Conservation (phyloP, 768 basidiomycete genomes). For the Mycena albidolilacea region DNA sequence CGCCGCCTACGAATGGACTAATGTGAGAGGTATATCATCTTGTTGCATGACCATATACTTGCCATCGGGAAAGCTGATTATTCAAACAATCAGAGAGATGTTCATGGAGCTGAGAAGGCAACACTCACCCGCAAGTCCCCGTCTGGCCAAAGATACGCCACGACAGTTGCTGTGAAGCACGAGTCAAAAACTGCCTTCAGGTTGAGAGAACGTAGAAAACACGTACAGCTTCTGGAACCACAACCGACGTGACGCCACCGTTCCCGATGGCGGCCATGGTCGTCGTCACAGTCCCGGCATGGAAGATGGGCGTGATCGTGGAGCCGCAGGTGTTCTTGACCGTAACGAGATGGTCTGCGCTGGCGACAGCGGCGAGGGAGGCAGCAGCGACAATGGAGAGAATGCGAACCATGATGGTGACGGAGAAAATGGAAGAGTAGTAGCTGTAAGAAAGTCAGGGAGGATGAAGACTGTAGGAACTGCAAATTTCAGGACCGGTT, state of each 20-base stretch:
- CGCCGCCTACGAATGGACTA: not conserved
- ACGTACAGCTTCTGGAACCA: not conserved
- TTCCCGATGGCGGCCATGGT: conserved; percentile 5
- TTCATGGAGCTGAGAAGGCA: conserved; percentile 1
- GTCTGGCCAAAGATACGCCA: conserved; percentile 1
- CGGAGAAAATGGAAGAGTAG: not conserved
- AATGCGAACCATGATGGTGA: not conserved
- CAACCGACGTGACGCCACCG: not conserved
- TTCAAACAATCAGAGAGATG: conserved; percentile 6
- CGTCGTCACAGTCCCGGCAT: conserved; percentile 1
- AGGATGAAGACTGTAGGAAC: not conserved
- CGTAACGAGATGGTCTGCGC: conserved; percentile 2
- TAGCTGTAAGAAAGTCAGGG: not conserved
- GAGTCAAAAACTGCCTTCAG: not conserved
- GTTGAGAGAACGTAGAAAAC: not conserved
- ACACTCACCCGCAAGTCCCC: not conserved
- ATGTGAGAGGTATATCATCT: not conserved
- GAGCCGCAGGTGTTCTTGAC: not conserved
- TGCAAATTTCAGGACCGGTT: not conserved
- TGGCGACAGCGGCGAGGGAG: conserved; percentile 3
- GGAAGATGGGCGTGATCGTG: conserved; percentile 4
- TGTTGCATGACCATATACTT: not conserved
- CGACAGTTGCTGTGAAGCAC: not conserved
- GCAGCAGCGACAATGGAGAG: conserved; percentile 4
- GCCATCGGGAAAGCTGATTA: not conserved